Conservation (phyloP, 192 early-diverging fungal genomes). For the Kappamyces sp. region DNA sequence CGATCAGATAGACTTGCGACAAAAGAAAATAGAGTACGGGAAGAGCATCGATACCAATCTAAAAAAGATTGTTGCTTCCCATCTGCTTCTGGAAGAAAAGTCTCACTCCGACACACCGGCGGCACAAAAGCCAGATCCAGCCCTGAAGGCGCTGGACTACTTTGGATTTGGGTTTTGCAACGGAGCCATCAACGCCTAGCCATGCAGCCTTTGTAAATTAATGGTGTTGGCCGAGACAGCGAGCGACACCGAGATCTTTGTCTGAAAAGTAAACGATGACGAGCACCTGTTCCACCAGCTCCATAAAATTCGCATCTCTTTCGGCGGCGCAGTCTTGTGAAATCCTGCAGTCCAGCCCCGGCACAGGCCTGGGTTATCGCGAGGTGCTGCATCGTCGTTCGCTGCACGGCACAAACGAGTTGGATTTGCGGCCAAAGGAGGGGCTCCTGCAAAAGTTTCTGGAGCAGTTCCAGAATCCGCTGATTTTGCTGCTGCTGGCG, state of each 20-base stretch:
- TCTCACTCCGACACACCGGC: neutral
- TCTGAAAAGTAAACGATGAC: too few species aligned
- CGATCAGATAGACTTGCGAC: conserved; percentile 9
- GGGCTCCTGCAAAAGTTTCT: conserved; percentile 62
- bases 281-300: neutral
- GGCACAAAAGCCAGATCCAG: neutral
- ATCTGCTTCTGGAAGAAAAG: too few species aligned
- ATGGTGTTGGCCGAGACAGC: too few species aligned
- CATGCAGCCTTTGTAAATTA: too few species aligned
- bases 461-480: conserved; percentile 83
- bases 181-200: too few species aligned
- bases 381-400: conserved; percentile 2
- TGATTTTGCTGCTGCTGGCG: conserved; percentile 70
- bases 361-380: too few species aligned
- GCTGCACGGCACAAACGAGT: conserved; percentile 59
- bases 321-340: too few species aligned
- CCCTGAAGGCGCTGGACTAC: too few species aligned
- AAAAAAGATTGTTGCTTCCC: neutral
- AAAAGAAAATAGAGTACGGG: conserved; percentile 12
- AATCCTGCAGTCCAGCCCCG: too few species aligned
- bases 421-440: conserved; percentile 63
- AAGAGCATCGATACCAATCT: conserved; percentile 14
- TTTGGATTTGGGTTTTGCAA: too few species aligned
- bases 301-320: too few species aligned
- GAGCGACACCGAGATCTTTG: too few species aligned